phyloP scores from a whole-genome alignment of 2,329 filamentous ascomycete genomes.

The Metarhizium sp. region DNA sequence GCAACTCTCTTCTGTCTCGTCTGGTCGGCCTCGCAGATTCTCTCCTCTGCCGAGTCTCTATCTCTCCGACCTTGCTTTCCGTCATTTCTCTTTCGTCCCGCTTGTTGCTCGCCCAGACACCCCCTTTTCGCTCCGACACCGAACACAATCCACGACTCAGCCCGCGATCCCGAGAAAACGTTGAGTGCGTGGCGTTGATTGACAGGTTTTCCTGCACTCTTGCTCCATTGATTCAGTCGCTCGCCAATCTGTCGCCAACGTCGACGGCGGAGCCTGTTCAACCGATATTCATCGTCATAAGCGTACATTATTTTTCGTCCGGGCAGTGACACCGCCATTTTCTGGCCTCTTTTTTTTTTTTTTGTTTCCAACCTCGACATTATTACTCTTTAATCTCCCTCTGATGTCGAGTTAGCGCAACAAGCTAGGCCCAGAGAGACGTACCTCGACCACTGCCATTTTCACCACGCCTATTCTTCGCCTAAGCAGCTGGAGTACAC shows the following conservation, averaged over 20 bases:
- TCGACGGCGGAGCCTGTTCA: neutral
- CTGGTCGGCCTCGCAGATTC: neutral
- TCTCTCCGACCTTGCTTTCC: neutral
- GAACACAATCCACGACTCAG: neutral
- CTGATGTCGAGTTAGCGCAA: conserved; percentile 2
- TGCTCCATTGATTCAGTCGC: neutral
- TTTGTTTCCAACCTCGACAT: neutral
- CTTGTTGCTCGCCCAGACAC: neutral
- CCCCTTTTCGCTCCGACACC: neutral
- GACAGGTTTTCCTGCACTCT: neutral
- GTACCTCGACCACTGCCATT: neutral
- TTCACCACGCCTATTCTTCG: neutral
- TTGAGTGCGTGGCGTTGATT: neutral
- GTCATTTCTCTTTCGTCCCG: neutral
- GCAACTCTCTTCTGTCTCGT: neutral
- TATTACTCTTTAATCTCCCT: neutral
- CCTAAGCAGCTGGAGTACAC: neutral
- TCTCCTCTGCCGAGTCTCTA: neutral
- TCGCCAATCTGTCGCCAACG: neutral
- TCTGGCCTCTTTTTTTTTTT: neutral
- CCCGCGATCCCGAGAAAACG: neutral
- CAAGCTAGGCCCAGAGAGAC: neutral
- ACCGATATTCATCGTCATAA: neutral
- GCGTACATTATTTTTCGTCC: neutral
- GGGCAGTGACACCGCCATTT: neutral